Conservation (phyloP, 1,284 basidiomycete species). For the Pseudozyma pruni region DNA sequence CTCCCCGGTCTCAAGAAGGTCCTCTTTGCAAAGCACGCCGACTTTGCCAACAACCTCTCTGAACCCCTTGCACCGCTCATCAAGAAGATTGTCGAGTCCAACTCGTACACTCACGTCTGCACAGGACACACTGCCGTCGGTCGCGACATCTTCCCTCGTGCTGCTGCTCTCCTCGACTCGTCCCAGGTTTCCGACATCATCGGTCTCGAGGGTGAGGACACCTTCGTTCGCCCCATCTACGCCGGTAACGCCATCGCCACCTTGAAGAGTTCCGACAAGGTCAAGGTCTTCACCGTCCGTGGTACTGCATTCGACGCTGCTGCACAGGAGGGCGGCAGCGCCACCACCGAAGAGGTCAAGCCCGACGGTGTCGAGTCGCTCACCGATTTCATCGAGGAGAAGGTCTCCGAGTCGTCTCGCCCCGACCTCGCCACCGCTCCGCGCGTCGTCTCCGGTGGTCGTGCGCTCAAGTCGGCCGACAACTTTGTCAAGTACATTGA, state of each 20-base stretch:
- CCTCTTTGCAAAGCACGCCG: conserved; percentile 69
- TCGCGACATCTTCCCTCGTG: conserved; percentile 82
- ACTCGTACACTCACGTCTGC: conserved; percentile 83
- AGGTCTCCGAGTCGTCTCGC: conserved; percentile 87
- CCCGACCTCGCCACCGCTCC: conserved; percentile 90
- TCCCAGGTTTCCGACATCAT: conserved; percentile 87
- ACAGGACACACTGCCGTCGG: conserved; percentile 80
- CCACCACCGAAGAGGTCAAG: conserved; percentile 76
- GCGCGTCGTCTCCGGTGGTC: conserved; percentile 92
- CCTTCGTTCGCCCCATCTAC: conserved; percentile 94
- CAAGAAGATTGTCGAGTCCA: conserved; percentile 70
- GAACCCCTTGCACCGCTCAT: conserved; percentile 72
- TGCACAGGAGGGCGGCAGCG: conserved; percentile 71
- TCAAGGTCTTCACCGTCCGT: conserved; percentile 96
- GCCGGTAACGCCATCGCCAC: conserved; percentile 98
- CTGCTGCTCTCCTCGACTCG: conserved; percentile 82
- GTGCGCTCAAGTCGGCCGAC: conserved; percentile 93
- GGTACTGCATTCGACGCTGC: conserved; percentile 88
- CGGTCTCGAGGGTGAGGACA: conserved; percentile 80
- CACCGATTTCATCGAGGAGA: conserved; percentile 82
- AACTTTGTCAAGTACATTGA: conserved; percentile 89
- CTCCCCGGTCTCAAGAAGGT: conserved; percentile 71
- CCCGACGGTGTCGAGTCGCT: conserved; percentile 74
- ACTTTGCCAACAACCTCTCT: conserved; percentile 69
- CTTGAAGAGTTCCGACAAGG: conserved; percentile 80